These are phyloP conservation scores for Fraxinus excelsior DNA, from an alignment of 257 asterid species.

Conservation along the genomic window DNA sequence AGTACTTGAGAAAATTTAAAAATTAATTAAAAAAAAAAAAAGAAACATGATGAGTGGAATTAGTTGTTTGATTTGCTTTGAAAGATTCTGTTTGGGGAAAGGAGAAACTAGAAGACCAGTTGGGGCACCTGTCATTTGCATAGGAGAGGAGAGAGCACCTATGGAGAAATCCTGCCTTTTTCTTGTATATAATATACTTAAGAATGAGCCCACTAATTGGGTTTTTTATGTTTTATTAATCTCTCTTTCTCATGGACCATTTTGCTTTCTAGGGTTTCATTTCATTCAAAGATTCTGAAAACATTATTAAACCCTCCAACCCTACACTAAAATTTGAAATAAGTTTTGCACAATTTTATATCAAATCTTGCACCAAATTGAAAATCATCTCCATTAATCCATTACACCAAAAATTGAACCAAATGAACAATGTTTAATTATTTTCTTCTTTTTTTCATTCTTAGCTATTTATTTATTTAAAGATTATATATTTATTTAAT, in stretches of 20 bases:
- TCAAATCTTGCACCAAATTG: too few species aligned
- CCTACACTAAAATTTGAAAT: too few species aligned
- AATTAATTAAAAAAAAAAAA: too few species aligned
- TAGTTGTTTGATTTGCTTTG: constrained; percentile 2
- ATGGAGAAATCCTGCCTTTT: constrained; percentile 23
- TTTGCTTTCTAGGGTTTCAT: constrained; percentile 34
- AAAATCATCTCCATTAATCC: too few species aligned
- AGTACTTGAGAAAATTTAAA: too few species aligned
- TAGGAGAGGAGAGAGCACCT: constrained; percentile 9
- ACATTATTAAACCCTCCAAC: background rate
- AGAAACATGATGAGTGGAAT: too few species aligned
- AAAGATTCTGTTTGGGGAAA: constrained; percentile 31
- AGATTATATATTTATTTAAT: too few species aligned
- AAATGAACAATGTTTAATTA: too few species aligned
- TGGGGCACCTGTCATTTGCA: constrained; percentile 38
- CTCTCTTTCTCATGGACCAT: background rate
- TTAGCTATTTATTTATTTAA: too few species aligned
- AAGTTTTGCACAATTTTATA: too few species aligned
- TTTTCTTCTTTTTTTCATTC: too few species aligned
- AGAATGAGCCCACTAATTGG: constrained; percentile 2
- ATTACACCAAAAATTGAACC: too few species aligned
- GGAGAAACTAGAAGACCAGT: constrained; percentile 16
- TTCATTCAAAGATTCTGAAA: constrained; percentile 41
- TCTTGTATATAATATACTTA: constrained; percentile 5
- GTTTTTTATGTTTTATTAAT: background rate